These are phyloP conservation scores for Echinosophora koreensis DNA, from an alignment of 306 rosid genomes.

Conservation along the genomic window DNA sequence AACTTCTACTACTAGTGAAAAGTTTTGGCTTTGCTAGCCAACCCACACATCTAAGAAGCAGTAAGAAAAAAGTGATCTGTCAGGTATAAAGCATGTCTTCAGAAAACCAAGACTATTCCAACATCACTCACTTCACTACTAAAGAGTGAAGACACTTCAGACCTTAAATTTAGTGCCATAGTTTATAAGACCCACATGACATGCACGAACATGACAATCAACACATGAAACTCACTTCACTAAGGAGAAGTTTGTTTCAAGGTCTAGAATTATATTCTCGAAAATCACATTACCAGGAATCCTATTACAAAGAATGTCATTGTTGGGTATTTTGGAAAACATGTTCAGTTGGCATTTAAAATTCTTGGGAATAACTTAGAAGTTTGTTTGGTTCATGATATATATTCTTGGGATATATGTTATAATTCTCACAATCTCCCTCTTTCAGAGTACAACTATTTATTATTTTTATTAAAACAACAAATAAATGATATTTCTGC, in stretches of 20 bases:
- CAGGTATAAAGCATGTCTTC: neutral
- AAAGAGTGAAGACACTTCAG: neutral
- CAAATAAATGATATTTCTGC: neutral
- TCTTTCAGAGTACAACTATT: neutral
- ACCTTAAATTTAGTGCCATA: neutral
- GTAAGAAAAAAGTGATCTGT: neutral
- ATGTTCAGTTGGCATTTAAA: too few species aligned
- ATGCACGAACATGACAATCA: conserved; percentile 23
- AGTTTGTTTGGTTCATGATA: too few species aligned
- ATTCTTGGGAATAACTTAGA: too few species aligned
- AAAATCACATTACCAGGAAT: too few species aligned
- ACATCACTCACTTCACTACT: neutral
- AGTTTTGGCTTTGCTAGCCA: conserved; percentile 2
- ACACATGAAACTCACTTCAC: conserved; percentile 12
- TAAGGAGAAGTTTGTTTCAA: neutral
- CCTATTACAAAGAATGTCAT: too few species aligned
- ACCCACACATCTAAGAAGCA: conserved; percentile 18
- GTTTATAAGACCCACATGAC: neutral
- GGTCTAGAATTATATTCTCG: too few species aligned
- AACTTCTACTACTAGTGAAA: neutral
- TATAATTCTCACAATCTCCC: too few species aligned
- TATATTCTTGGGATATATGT: too few species aligned
- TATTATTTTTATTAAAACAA: neutral
- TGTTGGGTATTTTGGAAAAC: too few species aligned
- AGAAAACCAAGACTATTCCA: neutral